Evolutionary conservation across 768 basidiomycete genomes (phyloP).

Genomic region (Cyathus striatus): DNA sequence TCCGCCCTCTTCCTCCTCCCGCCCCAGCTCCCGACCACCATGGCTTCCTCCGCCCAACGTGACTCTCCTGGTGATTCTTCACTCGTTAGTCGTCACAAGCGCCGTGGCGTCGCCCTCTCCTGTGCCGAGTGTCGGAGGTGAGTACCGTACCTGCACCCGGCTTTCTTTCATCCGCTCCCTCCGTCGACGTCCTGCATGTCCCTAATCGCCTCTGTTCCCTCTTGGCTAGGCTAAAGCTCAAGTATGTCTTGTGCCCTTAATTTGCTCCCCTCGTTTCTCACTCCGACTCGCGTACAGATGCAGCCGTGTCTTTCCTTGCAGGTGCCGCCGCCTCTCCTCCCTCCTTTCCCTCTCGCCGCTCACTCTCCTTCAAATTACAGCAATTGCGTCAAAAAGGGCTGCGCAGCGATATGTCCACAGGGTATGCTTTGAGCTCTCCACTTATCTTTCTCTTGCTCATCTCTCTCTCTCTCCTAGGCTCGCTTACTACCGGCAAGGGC

Average conservation of each 20-base stretch:
- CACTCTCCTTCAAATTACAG: slow-evolving; percentile 20
- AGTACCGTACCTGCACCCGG: slow-evolving; percentile 6
- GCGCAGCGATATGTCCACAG: slow-evolving; percentile 62
- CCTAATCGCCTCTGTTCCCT: too few species aligned
- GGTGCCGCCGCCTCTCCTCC: slow-evolving; percentile 23
- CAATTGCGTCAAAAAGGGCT: slow-evolving; percentile 57
- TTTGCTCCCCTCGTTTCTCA: slow-evolving; percentile 7
- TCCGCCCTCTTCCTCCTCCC: slow-evolving; percentile 10
- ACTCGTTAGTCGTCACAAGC: slow-evolving; percentile 39
- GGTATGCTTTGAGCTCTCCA: slow-evolving; percentile 25
- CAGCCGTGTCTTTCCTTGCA: slow-evolving; percentile 62
- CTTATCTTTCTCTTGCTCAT: slow-evolving; percentile 6
- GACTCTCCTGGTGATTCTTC: slow-evolving; percentile 22
- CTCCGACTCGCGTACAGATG: slow-evolving; percentile 33
- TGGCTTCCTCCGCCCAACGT: slow-evolving; percentile 15
- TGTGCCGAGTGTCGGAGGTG: slow-evolving; percentile 72
- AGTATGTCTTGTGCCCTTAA: slow-evolving; percentile 40
- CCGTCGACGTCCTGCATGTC: too few species aligned
- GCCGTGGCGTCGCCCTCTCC: slow-evolving; percentile 50
- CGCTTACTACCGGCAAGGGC: slow-evolving; percentile 68
- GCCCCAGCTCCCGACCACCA: slow-evolving; percentile 1
- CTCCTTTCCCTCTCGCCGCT: slow-evolving; percentile 6
- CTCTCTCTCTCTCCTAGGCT: slow-evolving; percentile 32
- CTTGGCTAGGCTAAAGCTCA: slow-evolving; percentile 54
- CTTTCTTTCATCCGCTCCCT: slow-evolving; percentile 7